These are phyloP conservation scores for Neoarthrinium moseri DNA, from an alignment of 2,329 filamentous ascomycete species.

Conservation along the genomic window DNA sequence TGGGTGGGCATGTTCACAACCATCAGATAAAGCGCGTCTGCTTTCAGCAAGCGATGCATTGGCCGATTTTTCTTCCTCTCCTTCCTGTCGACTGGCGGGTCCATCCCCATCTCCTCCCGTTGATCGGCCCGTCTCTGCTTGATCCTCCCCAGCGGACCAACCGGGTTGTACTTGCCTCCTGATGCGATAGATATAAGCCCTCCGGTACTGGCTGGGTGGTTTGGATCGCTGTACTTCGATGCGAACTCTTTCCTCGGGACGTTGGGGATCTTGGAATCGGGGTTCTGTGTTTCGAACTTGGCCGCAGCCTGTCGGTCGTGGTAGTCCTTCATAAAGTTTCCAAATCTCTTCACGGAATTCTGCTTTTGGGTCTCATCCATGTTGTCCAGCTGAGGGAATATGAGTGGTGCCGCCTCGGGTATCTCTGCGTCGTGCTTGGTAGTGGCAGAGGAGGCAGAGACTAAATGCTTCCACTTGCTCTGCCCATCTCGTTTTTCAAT, in stretches of 20 bases:
- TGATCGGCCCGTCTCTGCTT: neutral
- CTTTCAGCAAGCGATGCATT: neutral
- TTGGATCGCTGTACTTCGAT: constrained; percentile 50
- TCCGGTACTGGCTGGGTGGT: constrained; percentile 48
- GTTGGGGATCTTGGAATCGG: constrained; percentile 24
- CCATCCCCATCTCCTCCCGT: neutral
- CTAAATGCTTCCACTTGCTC: neutral
- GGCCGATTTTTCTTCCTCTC: neutral
- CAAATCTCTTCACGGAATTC: constrained; percentile 24
- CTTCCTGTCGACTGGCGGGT: neutral
- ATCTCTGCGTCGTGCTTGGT: constrained; percentile 22
- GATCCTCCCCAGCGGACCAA: neutral
- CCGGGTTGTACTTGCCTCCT: constrained; percentile 38
- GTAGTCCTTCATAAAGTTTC: constrained; percentile 42
- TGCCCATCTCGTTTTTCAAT: constrained; percentile 13
- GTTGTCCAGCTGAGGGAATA: constrained; percentile 44
- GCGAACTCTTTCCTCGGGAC: constrained; percentile 32
- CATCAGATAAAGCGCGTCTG: constrained; percentile 50
- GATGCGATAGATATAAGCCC: constrained; percentile 43
- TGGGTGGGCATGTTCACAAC: constrained; percentile 48
- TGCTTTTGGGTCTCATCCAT: constrained; percentile 17
- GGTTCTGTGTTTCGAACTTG: constrained; percentile 28
- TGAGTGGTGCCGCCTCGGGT: constrained; percentile 45
- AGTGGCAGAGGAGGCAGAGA: neutral
- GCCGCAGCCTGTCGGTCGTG: constrained; percentile 47